These are phyloP conservation scores for Trichaptum fuscoviolaceum DNA, from an alignment of 768 basidiomycete genomes.

Conservation along the genomic window DNA sequence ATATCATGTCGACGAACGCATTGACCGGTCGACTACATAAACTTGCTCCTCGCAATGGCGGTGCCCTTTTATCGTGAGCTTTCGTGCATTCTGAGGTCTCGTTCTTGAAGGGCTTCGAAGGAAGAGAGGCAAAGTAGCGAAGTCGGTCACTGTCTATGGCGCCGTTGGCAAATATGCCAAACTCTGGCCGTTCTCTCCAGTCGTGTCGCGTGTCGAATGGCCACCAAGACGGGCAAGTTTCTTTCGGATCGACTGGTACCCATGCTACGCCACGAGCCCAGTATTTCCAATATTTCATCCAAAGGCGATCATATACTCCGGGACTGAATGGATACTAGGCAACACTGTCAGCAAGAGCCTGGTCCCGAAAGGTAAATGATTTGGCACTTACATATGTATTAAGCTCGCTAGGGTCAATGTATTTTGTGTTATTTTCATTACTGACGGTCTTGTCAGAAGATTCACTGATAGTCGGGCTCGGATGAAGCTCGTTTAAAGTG, in stretches of 20 bases:
- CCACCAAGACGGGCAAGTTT: neutral
- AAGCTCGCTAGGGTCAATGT: too few species aligned
- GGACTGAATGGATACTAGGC: neutral
- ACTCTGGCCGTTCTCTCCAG: neutral
- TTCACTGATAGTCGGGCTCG: too few species aligned
- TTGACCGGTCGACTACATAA: neutral
- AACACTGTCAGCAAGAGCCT: too few species aligned
- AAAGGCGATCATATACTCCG: neutral
- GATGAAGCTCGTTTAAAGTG: too few species aligned
- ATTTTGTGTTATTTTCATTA: too few species aligned
- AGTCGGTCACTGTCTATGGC: neutral
- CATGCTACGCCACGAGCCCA: neutral
- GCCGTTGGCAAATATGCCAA: too few species aligned
- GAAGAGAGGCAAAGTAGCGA: neutral
- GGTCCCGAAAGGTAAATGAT: too few species aligned
- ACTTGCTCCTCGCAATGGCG: neutral
- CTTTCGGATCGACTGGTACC: neutral
- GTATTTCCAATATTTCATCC: neutral
- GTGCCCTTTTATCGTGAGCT: neutral
- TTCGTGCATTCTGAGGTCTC: neutral
- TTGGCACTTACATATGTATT: too few species aligned
- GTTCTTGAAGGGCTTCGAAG: neutral
- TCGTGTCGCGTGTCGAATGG: neutral
- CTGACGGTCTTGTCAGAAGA: too few species aligned
- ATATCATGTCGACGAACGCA: neutral